These are phyloP conservation scores for Saccharomyces hybrid DNA, from an alignment of 1,139 yeast species.

Conservation along the genomic window DNA sequence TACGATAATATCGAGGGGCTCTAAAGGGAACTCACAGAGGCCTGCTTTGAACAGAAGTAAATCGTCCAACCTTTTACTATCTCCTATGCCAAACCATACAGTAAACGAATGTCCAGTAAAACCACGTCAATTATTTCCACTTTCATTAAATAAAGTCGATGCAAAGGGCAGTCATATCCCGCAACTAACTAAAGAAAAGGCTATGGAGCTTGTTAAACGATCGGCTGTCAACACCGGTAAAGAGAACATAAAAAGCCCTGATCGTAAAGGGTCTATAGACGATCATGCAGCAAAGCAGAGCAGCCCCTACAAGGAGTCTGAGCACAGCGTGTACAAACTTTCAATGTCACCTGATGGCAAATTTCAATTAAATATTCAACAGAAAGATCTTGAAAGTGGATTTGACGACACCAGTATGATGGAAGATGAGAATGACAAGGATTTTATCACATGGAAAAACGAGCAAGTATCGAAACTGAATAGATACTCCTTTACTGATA, in stretches of 20 bases:
- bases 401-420: constrained; percentile 25
- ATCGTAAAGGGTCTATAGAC: neutral
- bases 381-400: constrained; percentile 10
- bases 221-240: constrained; percentile 1
- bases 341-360: constrained; percentile 30
- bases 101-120: constrained; percentile 6
- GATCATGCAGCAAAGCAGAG: constrained; percentile 5
- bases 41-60: neutral
- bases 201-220: constrained; percentile 3
- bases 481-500: constrained; percentile 3
- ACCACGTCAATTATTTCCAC: constrained; percentile 15
- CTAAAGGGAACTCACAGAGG: neutral
- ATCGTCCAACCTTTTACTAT: neutral
- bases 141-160: constrained; percentile 18
- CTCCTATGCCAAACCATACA: constrained; percentile 2
- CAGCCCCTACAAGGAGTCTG: constrained; percentile 25
- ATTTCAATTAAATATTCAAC: constrained; percentile 20
- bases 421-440: constrained; percentile 26
- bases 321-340: constrained; percentile 26
- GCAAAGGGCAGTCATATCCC: constrained; percentile 16
- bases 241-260: neutral
- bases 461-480: constrained; percentile 24
- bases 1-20: constrained; percentile 8
- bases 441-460: constrained; percentile 25
- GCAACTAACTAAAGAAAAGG: constrained; percentile 9